These are phyloP conservation scores for Leptographium procerum DNA, from an alignment of 2,329 filamentous ascomycete species.

Conservation along the genomic window DNA sequence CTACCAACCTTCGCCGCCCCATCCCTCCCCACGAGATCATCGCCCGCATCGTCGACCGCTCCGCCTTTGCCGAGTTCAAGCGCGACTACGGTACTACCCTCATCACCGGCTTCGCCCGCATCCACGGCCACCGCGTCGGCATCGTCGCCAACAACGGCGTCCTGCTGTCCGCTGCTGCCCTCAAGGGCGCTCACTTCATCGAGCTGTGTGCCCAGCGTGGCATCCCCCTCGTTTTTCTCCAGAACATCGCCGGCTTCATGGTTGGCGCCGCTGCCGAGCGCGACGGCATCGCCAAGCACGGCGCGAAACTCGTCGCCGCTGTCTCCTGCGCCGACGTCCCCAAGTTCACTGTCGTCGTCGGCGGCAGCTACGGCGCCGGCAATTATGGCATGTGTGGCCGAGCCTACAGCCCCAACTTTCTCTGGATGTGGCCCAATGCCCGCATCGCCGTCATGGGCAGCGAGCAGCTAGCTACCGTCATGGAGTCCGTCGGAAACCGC, in stretches of 20 bases:
- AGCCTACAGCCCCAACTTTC: slow-evolving; percentile 79
- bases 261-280: slow-evolving; percentile 85
- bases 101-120: slow-evolving; percentile 81
- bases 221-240: slow-evolving; percentile 83
- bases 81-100: slow-evolving; percentile 79
- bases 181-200: slow-evolving; percentile 96
- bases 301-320: slow-evolving; percentile 90
- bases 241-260: slow-evolving; percentile 99
- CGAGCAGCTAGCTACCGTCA: slow-evolving; percentile 83
- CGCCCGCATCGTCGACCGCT: slow-evolving; percentile 83
- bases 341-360: slow-evolving; percentile 95
- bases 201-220: slow-evolving; percentile 85
- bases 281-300: slow-evolving; percentile 94
- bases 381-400: slow-evolving; percentile 99
- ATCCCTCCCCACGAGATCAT: slow-evolving; percentile 85
- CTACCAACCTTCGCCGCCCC: slow-evolving; percentile 77
- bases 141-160: slow-evolving; percentile 96
- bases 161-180: slow-evolving; percentile 74
- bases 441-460: slow-evolving; percentile 92
- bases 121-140: slow-evolving; percentile 82
- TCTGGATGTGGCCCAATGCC: slow-evolving; percentile 98
- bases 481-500: slow-evolving; percentile 78
- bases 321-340: slow-evolving; percentile 90
- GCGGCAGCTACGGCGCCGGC: slow-evolving; percentile 81
- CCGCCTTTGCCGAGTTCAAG: slow-evolving; percentile 89